phyloP scores from a whole-genome alignment of 108 stramenopile species.

The Chaetoceros tenuissimus region DNA sequence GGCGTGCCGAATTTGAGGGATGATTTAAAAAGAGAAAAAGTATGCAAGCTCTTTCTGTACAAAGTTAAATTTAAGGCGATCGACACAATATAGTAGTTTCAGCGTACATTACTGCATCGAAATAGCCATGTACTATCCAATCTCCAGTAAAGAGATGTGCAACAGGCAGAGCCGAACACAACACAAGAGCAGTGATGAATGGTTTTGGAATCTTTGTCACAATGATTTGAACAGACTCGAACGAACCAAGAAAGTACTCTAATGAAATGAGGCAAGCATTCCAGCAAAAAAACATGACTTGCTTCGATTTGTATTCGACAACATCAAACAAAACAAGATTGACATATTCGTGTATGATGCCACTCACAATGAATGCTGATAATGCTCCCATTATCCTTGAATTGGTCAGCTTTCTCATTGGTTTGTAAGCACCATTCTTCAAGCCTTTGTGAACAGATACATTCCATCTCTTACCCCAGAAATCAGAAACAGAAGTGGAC shows the following conservation, averaged over 20 bases:
- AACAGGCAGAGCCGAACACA: slow-evolving; percentile 37
- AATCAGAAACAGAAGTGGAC: slow-evolving; percentile 32
- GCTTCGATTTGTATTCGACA: slow-evolving; percentile 14
- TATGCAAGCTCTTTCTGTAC: no score
- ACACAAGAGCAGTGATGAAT: slow-evolving; percentile 24
- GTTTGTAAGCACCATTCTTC: slow-evolving; percentile 38
- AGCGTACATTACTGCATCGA: slow-evolving; percentile 10
- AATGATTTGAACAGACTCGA: slow-evolving; percentile 20
- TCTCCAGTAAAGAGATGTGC: slow-evolving; percentile 48
- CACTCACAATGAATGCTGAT: slow-evolving; percentile 33
- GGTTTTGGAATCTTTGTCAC: slow-evolving; percentile 21
- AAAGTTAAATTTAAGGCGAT: background rate
- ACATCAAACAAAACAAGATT: slow-evolving; percentile 18
- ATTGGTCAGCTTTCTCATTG: slow-evolving; percentile 15
- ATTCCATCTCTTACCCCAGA: slow-evolving; percentile 56
- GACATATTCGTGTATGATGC: slow-evolving; percentile 48
- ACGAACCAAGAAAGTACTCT: slow-evolving; percentile 25
- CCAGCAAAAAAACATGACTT: slow-evolving; percentile 43
- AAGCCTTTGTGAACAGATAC: slow-evolving; percentile 27
- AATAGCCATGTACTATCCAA: slow-evolving; percentile 22
- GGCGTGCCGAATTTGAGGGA: slow-evolving; percentile 50
- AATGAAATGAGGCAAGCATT: slow-evolving; percentile 42
- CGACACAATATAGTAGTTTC: background rate
- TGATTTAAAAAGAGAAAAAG: background rate
- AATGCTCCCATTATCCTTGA: slow-evolving; percentile 21